phyloP scores from a whole-genome alignment of 352 stramenopile genomes.

The Phytopythium vexans region DNA sequence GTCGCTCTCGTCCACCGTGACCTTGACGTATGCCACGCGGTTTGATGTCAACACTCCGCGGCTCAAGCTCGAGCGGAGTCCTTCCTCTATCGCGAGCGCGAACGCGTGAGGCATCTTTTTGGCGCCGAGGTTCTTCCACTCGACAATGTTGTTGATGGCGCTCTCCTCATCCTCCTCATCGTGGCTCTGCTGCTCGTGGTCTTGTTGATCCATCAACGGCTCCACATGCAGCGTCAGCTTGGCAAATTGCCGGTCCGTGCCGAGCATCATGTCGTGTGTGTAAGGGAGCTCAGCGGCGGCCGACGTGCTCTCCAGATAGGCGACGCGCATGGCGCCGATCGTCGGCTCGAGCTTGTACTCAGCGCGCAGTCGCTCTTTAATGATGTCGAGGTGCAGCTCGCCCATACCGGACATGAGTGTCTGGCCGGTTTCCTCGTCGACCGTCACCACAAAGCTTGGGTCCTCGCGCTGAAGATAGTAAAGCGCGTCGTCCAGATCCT shows the following conservation, averaged over 20 bases:
- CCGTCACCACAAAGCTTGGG: constrained; percentile 94
- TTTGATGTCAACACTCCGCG: constrained; percentile 56
- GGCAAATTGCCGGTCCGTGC: constrained; percentile 72
- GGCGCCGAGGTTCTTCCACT: constrained; percentile 39
- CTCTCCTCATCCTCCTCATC: constrained; percentile 17
- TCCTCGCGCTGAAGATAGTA: constrained; percentile 87
- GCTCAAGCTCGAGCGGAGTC: constrained; percentile 49
- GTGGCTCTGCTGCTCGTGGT: constrained; percentile 8
- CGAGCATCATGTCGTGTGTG: constrained; percentile 61
- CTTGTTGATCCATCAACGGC: constrained; percentile 36
- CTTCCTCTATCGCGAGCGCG: constrained; percentile 62
- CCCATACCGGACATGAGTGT: constrained; percentile 97
- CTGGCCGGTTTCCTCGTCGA: constrained; percentile 96
- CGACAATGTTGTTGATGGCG: constrained; percentile 51
- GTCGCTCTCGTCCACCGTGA: constrained; percentile 52
- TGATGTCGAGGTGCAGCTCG: constrained; percentile 94
- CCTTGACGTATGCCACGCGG: constrained; percentile 63
- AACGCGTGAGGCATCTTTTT: constrained; percentile 72
- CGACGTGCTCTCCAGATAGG: constrained; percentile 88
- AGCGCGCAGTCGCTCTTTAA: constrained; percentile 84
- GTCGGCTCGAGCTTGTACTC: constrained; percentile 89
- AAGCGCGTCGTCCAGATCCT: constrained; percentile 85
- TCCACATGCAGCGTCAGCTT: constrained; percentile 48
- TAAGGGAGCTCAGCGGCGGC: constrained; percentile 31
- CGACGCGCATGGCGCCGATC: constrained; percentile 86